Evolutionary conservation across 345 rosid species (phyloP).

Genomic region (Hevea brasiliensis): DNA sequence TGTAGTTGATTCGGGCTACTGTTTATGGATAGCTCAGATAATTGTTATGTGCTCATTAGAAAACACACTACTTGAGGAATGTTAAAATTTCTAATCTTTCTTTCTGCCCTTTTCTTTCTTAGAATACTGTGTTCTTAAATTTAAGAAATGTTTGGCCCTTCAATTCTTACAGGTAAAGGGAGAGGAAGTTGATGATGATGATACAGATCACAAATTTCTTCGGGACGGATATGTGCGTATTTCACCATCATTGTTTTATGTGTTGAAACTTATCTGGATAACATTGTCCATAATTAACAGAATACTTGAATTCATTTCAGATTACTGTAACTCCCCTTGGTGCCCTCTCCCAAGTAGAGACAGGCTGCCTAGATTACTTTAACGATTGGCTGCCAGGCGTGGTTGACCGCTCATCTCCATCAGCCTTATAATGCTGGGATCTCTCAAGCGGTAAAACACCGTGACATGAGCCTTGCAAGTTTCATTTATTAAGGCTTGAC

Average conservation of each 20-base stretch:
- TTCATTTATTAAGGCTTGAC: no score
- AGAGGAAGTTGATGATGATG: conserved; percentile 45
- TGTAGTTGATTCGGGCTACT: neutral
- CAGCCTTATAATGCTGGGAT: conserved; percentile 46
- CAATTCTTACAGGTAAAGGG: conserved; percentile 39
- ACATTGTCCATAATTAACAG: conserved; percentile 2
- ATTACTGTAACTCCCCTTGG: conserved; percentile 80
- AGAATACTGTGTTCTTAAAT: neutral
- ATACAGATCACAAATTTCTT: conserved; percentile 58
- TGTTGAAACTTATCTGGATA: conserved; percentile 10
- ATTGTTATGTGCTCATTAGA: neutral
- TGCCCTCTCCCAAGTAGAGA: conserved; percentile 61
- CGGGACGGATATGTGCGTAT: conserved; percentile 71
- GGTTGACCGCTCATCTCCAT: conserved; percentile 36
- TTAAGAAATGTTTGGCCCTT: neutral
- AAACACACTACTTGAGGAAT: neutral
- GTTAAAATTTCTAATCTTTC: neutral
- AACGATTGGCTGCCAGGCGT: conserved; percentile 66
- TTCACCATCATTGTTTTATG: neutral
- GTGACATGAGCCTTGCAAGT: no score
- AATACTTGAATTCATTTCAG: conserved; percentile 42
- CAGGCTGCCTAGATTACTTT: conserved; percentile 45
- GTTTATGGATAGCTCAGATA: neutral
- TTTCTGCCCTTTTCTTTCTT: neutral
- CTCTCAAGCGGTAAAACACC: no score